Evolutionary conservation across 2,329 filamentous ascomycete species (phyloP), one percentile per base, ranked within the genome.

Genomic region (Exserohilum turcica): DNA sequence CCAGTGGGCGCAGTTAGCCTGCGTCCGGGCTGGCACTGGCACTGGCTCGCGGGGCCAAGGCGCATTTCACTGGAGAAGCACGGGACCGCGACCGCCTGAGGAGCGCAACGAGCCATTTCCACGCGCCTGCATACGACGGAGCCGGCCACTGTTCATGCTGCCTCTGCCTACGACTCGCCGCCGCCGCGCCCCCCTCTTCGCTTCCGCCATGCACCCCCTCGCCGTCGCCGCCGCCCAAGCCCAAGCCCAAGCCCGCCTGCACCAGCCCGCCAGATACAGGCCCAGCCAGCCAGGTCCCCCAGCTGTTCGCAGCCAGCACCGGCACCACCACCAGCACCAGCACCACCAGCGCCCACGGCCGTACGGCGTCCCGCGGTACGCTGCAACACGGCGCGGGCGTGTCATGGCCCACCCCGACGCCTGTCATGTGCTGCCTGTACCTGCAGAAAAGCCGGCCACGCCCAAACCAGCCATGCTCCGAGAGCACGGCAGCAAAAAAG

Each of bases 401-500:
- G 37, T 40, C n/a, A 15, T 27, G 21, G 21, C 37, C 37, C 21
- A 36, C 32, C 15, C 37, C 31, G 37, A 43, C 38, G 27, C 43
- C 43, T 39, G 45, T 49, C 38, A 32, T 13, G 37, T 43, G 33
- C 35, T 47, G 29, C 21, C 40, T 46, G 44, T 52, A 48, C 50
- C 52, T 58, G 52, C 54, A 55, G 51, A 46, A 46, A 46, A 46
- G n/a, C 48, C 29, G 45, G 24, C 50, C 39, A 39, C 32, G 31
- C 56, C 53, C 33, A 42, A 53, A 51, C 52, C 31, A 57, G 43
- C 43, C 37, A 42, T 47, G 29, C 50, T 48, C 56, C 44, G 51
- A 48, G 39, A 37, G 39, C 44, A 50, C 43, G 35, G 37, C 28
- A 48, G 27, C 21, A 24, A 7, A 24, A 24, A 24, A 24, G 7